Percentiles rank a stretch among this genome's conserved stretches.
Evolutionary conservation across 805 yeast genomes (phyloP).

Genomic region (Pichia exigua): DNA sequence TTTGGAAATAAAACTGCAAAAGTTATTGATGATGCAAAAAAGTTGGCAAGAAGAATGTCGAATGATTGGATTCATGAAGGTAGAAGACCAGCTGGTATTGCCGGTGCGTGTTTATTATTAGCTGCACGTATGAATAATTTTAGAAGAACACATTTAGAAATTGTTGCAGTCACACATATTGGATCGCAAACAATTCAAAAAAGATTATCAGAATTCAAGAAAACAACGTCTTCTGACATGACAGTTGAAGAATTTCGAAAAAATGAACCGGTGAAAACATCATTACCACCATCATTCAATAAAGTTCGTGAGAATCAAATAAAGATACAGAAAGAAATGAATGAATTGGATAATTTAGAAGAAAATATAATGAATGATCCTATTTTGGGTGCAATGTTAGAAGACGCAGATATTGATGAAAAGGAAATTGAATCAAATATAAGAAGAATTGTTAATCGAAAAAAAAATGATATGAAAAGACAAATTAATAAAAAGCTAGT

Average conservation of each 20-base stretch:
- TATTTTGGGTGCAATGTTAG: conserved; percentile 34
- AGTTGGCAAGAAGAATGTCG: conserved; percentile 83
- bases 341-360: conserved; percentile 31
- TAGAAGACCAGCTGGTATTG: conserved; percentile 95
- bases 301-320: conserved; percentile 49
- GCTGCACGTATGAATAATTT: conserved; percentile 97
- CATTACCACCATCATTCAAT: conserved; percentile 79
- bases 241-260: conserved; percentile 67
- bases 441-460: conserved; percentile 24
- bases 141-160: conserved; percentile 85
- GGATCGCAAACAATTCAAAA: conserved; percentile 91
- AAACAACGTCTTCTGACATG: conserved; percentile 64
- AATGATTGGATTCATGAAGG: conserved; percentile 96
- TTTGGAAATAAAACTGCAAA: conserved; percentile 67
- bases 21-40: conserved; percentile 81
- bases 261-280: conserved; percentile 32
- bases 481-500: conserved; percentile 4
- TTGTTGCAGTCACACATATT: conserved; percentile 91
- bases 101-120: conserved; percentile 88
- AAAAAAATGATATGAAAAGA: conserved; percentile 19
- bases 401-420: conserved; percentile 39
- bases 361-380: conserved; percentile 36
- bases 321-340: conserved; percentile 21
- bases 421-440: conserved; percentile 33
- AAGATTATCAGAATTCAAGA: conserved; percentile 79